A percentile compares a stretch with the other conserved stretches of the same genome.
Evolutionary conservation across 1,284 basidiomycete genomes (phyloP).

Genomic region (Xanthoconium separans): DNA sequence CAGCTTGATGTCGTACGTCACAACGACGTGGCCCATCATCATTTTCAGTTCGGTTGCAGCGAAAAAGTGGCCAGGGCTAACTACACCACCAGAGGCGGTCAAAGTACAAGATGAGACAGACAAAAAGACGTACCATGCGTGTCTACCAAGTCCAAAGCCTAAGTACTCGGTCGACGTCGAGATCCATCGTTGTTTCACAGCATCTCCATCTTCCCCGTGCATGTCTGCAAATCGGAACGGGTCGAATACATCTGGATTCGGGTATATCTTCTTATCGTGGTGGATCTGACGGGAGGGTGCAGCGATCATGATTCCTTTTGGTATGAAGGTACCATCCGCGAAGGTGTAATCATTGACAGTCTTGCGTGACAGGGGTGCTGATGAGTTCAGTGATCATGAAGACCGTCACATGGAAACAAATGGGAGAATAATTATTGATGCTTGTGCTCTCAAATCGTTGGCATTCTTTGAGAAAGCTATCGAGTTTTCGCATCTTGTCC

Average conservation of each 20-base stretch:
- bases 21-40: slow-evolving; percentile 32
- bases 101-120: too few species aligned
- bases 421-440: slow-evolving; percentile 9
- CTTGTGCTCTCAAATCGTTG: neutral
- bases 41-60: slow-evolving; percentile 26
- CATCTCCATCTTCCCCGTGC: slow-evolving; percentile 12
- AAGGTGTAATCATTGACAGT: slow-evolving; percentile 35
- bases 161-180: slow-evolving; percentile 12
- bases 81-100: too few species aligned
- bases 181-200: slow-evolving; percentile 16
- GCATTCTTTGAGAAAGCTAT: neutral
- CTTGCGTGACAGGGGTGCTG: slow-evolving; percentile 21
- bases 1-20: slow-evolving; percentile 33
- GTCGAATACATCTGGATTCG: slow-evolving; percentile 29
- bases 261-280: slow-evolving; percentile 26
- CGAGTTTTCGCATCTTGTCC: neutral
- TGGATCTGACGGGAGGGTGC: slow-evolving; percentile 27
- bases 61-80: slow-evolving; percentile 20
- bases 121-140: slow-evolving; percentile 19
- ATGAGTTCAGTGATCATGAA: neutral
- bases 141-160: slow-evolving; percentile 19
- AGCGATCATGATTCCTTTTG: slow-evolving; percentile 33
- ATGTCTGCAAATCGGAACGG: slow-evolving; percentile 33
- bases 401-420: neutral
- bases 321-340: slow-evolving; percentile 42